Conservation (phyloP, 192 early-diverging fungal species). For the Podila minutissima region DNA sequence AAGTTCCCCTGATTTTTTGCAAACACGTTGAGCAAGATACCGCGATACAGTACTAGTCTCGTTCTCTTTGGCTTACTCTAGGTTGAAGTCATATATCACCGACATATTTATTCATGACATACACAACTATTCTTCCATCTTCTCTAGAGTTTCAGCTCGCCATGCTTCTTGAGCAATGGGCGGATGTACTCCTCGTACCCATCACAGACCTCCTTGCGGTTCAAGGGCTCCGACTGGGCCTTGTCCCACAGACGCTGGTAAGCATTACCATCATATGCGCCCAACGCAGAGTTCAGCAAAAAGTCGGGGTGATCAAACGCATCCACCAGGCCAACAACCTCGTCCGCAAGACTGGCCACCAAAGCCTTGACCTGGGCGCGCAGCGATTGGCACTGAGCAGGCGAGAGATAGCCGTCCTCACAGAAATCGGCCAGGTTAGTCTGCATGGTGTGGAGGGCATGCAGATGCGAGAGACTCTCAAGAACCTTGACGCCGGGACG, state of each 20-base stretch:
- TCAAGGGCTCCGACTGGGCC: conserved; percentile 51
- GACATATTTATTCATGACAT: background rate
- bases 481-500: conserved; percentile 10
- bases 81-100: too few species aligned
- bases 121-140: background rate
- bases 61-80: too few species aligned
- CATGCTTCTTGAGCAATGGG: conserved; percentile 45
- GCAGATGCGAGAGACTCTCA: conserved; percentile 33
- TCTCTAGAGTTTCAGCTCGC: conserved; percentile 34
- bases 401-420: conserved; percentile 34
- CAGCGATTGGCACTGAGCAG: conserved; percentile 17
- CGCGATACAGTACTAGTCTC: too few species aligned
- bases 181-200: conserved; percentile 48
- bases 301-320: conserved; percentile 79
- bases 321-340: conserved; percentile 82
- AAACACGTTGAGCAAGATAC: too few species aligned
- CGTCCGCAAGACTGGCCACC: conserved; percentile 63
- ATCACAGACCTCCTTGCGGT: conserved; percentile 34
- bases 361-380: conserved; percentile 26
- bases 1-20: too few species aligned
- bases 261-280: conserved; percentile 73
- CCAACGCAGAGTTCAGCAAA: conserved; percentile 77
- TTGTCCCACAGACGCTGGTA: conserved; percentile 63
- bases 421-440: conserved; percentile 28
- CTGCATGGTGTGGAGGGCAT: conserved; percentile 36